phyloP scores from a whole-genome alignment of 2,329 filamentous ascomycete genomes.

The Pseudocercospora crystallina region DNA sequence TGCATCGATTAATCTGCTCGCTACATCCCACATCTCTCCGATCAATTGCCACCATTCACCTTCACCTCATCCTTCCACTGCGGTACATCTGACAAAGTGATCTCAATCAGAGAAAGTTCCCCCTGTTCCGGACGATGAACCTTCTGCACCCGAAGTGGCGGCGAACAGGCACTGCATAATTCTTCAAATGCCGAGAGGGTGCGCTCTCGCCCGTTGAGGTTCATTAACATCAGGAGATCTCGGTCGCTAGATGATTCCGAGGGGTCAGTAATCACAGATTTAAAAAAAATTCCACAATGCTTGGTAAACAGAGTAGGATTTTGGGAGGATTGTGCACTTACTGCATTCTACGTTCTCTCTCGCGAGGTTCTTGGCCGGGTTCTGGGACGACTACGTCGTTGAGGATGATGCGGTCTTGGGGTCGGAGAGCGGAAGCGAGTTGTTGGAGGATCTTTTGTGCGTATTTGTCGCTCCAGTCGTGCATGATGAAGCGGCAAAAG shows the following conservation, averaged over 20 bases:
- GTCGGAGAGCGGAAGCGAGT: slow-evolving; percentile 12
- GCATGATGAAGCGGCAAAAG: slow-evolving; percentile 21
- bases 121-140: slow-evolving; percentile 18
- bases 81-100: slow-evolving; percentile 5
- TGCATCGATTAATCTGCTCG: too few relatives aligned
- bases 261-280: not conserved
- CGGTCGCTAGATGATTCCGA: slow-evolving; percentile 8
- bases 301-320: too few relatives aligned
- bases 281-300: not conserved
- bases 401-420: slow-evolving; percentile 19
- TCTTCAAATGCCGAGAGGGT: slow-evolving; percentile 18
- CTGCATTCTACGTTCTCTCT: slow-evolving; percentile 20
- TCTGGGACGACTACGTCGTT: slow-evolving; percentile 23
- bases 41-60: not conserved
- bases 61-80: not conserved
- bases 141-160: slow-evolving; percentile 14
- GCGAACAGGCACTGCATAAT: slow-evolving; percentile 14
- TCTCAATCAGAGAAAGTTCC: slow-evolving; percentile 21
- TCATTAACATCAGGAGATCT: slow-evolving; percentile 25
- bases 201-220: slow-evolving; percentile 22
- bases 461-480: slow-evolving; percentile 26
- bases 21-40: too few relatives aligned
- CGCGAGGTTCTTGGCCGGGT: slow-evolving; percentile 16
- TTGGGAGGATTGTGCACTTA: not conserved
- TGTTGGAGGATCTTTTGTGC: slow-evolving; percentile 19